Conservation (phyloP, 805 yeast species). For the Suhomyces prunicola region DNA sequence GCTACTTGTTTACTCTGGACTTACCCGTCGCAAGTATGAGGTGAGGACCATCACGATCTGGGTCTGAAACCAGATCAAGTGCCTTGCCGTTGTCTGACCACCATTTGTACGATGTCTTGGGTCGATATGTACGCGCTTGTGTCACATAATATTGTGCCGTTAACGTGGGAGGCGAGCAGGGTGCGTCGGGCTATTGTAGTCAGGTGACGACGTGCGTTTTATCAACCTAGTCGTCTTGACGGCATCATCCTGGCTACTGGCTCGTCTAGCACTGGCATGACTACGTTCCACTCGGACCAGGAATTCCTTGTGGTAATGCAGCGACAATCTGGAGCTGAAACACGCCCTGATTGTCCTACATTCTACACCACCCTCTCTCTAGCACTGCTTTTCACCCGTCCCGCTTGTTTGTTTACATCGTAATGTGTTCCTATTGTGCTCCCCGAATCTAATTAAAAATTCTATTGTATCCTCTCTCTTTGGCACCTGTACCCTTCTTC, state of each 20-base stretch:
- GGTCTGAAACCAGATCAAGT: not conserved
- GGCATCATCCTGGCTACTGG: not conserved
- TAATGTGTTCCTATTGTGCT: not conserved
- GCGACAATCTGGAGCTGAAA: not conserved
- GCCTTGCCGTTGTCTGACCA: not conserved
- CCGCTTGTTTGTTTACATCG: not conserved
- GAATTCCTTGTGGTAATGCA: not conserved
- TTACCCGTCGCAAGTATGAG: not conserved
- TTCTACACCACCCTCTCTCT: not conserved
- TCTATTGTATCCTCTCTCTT: not conserved
- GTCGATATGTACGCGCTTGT: not conserved
- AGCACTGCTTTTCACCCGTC: not conserved
- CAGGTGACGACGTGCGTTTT: not conserved
- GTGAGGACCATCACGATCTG: not conserved
- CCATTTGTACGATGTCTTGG: not conserved
- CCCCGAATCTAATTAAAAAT: not conserved
- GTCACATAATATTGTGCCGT: not conserved
- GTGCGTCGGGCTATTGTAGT: not conserved
- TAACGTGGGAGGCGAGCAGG: not conserved
- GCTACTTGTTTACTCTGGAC: no score
- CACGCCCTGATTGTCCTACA: not conserved
- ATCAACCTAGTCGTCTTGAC: slow-evolving; percentile 1
- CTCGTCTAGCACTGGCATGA: not conserved
- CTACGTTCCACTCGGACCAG: not conserved
- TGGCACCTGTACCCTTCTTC: not conserved